phyloP scores from a whole-genome alignment of 2,329 filamentous ascomycete genomes.

The Apiospora kogelbergensis region DNA sequence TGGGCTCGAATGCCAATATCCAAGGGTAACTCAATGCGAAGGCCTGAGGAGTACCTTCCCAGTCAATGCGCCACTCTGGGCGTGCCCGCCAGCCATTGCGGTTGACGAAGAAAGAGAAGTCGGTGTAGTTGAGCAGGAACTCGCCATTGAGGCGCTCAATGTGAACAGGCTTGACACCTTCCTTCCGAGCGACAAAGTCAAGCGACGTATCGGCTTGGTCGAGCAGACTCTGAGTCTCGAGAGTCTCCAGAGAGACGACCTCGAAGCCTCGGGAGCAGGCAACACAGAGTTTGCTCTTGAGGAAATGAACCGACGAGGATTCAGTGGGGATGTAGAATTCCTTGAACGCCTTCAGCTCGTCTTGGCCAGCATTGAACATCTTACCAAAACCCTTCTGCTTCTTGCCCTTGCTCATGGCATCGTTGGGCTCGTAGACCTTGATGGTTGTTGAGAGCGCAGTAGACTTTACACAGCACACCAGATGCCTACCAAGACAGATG shows the following conservation, averaged over 20 bases:
- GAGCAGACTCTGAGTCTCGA: slow-evolving; percentile 95
- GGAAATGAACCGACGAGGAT: slow-evolving; percentile 96
- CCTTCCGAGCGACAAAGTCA: slow-evolving; percentile 92
- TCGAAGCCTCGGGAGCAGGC: slow-evolving; percentile 95
- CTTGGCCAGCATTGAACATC: slow-evolving; percentile 91
- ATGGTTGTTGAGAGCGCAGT: slow-evolving; percentile 92
- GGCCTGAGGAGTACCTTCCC: slow-evolving; percentile 89
- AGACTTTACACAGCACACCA: slow-evolving; percentile 96
- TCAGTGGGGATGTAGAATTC: slow-evolving; percentile 99
- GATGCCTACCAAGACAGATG: slow-evolving; percentile 88
- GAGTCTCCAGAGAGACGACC: slow-evolving; percentile 91
- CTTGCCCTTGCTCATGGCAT: slow-evolving; percentile 88
- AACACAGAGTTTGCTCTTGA: slow-evolving; percentile 94
- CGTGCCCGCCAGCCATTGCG: slow-evolving; percentile 95
- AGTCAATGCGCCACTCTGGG: slow-evolving; percentile 95
- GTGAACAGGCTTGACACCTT: slow-evolving; percentile 91
- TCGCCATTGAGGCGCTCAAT: slow-evolving; percentile 97
- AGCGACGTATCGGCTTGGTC: slow-evolving; percentile 97
- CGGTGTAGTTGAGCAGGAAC: slow-evolving; percentile 96
- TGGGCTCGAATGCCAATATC: slow-evolving; percentile 94
- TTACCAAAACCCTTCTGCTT: slow-evolving; percentile 95
- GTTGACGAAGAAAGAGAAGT: slow-evolving; percentile 99
- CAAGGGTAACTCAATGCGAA: slow-evolving; percentile 97
- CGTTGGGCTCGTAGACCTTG: slow-evolving; percentile 98
- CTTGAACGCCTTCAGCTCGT: slow-evolving; percentile 95